Evolutionary conservation across 768 basidiomycete species (phyloP), one percentile per base, ranked within the genome.

Genomic region (Tulasnella sp.): DNA sequence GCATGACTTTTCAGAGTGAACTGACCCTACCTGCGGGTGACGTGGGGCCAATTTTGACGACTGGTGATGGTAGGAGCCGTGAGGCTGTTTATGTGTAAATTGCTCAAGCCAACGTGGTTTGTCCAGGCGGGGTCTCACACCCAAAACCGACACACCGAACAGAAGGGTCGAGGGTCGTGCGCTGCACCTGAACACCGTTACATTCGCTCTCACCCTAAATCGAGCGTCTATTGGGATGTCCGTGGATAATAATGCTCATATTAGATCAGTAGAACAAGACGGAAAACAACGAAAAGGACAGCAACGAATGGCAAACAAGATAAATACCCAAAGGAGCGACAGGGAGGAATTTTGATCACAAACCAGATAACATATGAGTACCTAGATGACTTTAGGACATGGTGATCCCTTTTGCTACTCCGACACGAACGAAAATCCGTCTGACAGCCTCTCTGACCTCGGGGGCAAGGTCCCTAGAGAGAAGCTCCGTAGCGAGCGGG

Each of bases 381-480:
- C 28, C 37, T 12, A 75, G 40, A 48, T 75, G 31, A 12, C 3
- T 42, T 42, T 40, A 75, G 78, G 34, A 79, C 60, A 72, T 72
- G 31, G 78, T 89, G 82, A 94, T 93, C 82, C 92, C 90, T 84
- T 93, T 91, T 75, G 89, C 88, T 82, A 89, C 89, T 78, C 94
- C 94, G 64, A 97, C 95, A 75, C 94, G 90, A 78, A 92, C 86
- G 84, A 97, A 94, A 85, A 96, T 95, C 80, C 89, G 90, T 84
- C 92, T 91, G 76, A 98, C 89, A 54, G 92, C 91, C 75, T 93
- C 89, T 76, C 98, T 90, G 83, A 98, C 91, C 83, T 97, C 96
- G 12, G 93, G 89, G 28, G 93, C 90, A 80, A 95, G 88, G 54
- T 99, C 98, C 77, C 96, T 90, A 22, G 90, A 89, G 64, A 99